Evolutionary conservation across 176 grass and related monocot genomes (phyloP).

Genomic region (Puccinellia tenuiflora): DNA sequence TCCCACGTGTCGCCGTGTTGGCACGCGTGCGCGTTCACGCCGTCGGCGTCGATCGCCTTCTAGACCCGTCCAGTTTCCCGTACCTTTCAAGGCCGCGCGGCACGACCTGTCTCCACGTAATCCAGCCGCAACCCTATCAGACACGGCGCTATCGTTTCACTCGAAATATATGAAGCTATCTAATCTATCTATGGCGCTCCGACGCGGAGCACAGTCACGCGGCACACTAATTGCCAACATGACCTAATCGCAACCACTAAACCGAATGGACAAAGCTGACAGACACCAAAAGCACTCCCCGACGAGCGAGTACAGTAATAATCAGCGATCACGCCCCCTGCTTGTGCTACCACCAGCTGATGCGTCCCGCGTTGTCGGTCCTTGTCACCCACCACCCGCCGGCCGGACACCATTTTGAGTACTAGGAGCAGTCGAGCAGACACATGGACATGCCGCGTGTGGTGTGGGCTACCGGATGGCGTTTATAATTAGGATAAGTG

Average conservation of each 20-base stretch:
- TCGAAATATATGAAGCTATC: not conserved
- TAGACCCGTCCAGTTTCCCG: not conserved
- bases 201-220: constrained; percentile 25
- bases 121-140: not conserved
- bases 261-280: not conserved
- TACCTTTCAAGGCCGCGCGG: not conserved
- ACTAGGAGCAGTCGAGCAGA: too few relatives aligned
- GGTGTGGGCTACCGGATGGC: too few relatives aligned
- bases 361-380: not conserved
- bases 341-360: not conserved
- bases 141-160: not conserved
- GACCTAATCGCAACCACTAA: not conserved
- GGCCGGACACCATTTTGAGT: not conserved
- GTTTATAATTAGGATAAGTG: constrained; percentile 13
- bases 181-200: not conserved
- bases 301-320: not conserved
- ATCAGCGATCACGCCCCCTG: not conserved
- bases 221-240: too few relatives aligned
- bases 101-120: constrained; percentile 7
- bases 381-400: not conserved
- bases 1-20: constrained; percentile 28
- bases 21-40: too few relatives aligned
- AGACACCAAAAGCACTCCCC: too few relatives aligned
- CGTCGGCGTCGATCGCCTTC: not conserved
- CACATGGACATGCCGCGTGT: too few relatives aligned